Percentiles rank a stretch among this genome's conserved stretches.
Evolutionary conservation across 139 green algal species (phyloP).

Genomic region (Chlorella sp.): DNA sequence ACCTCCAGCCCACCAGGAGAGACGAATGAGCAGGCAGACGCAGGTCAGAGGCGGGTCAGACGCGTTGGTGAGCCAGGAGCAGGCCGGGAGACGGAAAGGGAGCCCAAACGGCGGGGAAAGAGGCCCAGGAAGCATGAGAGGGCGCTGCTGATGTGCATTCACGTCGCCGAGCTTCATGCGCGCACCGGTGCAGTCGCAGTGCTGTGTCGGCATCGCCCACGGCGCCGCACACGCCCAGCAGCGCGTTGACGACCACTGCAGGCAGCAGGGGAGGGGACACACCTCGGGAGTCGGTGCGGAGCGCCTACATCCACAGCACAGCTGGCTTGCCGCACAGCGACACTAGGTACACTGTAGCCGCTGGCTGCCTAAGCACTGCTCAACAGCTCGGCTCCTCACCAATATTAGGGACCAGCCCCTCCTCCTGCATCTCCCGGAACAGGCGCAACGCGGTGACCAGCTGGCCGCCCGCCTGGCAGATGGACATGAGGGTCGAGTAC

Average conservation of each 20-base stretch:
- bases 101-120: too few relatives aligned
- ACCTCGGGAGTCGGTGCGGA: not conserved
- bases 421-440: conserved; percentile 32
- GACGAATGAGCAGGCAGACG: too few relatives aligned
- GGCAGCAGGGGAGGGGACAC: not conserved
- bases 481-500: conserved; percentile 31
- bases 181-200: conserved; percentile 18
- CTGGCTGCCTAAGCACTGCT: too few relatives aligned
- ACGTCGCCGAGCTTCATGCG: too few relatives aligned
- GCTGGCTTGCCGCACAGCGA: not conserved
- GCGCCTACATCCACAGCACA: not conserved
- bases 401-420: conserved; percentile 34
- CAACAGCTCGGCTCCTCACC: not conserved
- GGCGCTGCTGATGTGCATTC: too few relatives aligned
- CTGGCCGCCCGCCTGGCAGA: conserved; percentile 1
- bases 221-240: conserved; percentile 18
- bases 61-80: too few relatives aligned
- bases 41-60: too few relatives aligned
- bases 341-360: too few relatives aligned
- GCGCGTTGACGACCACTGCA: conserved; percentile 22
- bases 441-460: conserved; percentile 22
- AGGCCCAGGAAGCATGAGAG: too few relatives aligned
- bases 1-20: too few relatives aligned
- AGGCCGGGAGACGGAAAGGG: too few relatives aligned
- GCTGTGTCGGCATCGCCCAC: conserved; percentile 26